Base-by-base conservation (phyloP, 2,329 filamentous ascomycete species). In the Stemphylium vesicarium region DNA sequence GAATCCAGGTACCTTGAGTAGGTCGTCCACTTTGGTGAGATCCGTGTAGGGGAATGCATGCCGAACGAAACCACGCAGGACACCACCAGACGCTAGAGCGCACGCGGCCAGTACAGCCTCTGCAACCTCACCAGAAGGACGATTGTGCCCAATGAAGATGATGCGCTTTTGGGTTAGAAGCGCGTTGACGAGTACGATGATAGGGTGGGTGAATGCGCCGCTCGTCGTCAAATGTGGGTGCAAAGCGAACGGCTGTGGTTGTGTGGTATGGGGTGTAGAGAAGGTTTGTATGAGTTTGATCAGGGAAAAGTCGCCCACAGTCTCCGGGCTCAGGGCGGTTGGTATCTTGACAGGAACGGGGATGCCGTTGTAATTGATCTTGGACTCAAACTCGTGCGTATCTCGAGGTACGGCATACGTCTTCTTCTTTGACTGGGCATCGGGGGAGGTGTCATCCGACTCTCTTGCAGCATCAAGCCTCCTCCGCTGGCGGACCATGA, bases 21-120 rank as follows among this genome's bases (percentile, higher is more conserved):
- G 84, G 72, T 98, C 95, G 64, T 99, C 95, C 56, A 99, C 93
- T 78, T 99, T 99, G 61, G 92, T 97, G 38, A 99, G 82, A 78
- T 99, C 95, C 1, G 95, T 99, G 72, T 99, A 99, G 2, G 95
- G 95, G 72, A 99, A 99, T 0, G 95, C 95, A 77, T 98, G 92
- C 15, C 95, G 86, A 8, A 94, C 96, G 76, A 99, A 99, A 24
- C 95, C 95, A 53, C 93, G 85, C 32, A 99, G 80, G n/a, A 96
- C 81, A 5, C 95, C 94, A 10, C 95, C 95, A 11, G 93, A 97
- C 12, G 90, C 94, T 41, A 99, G 83, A 10, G 95, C 92, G 75
- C 95, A 99, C 1, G 95, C 93, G n/a, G 92, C 95, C 8, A 99
- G 84, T 3, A 99, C 95, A n/a, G 95, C 94, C 78, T 99, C 94